A percentile compares a stretch with the other conserved stretches of the same genome.
Conservation (phyloP, 2,329 filamentous ascomycete genomes). For the Trichophyton benhamiae region DNA sequence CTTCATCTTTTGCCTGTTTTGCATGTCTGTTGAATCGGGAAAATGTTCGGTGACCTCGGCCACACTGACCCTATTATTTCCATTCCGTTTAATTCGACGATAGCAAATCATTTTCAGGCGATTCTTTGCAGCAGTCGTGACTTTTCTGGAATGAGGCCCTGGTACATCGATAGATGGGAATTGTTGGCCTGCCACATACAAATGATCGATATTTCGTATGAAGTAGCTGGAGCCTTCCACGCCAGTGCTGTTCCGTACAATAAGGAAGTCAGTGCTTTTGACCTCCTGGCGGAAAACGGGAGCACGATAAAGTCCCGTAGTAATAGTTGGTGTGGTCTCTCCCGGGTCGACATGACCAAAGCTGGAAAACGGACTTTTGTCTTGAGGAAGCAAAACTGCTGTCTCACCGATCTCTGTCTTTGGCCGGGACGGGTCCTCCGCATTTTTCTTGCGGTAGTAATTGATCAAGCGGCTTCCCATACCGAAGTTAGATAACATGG, state of each 20-base stretch:
- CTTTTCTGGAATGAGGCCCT: conserved; percentile 83
- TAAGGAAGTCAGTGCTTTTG: conserved; percentile 70
- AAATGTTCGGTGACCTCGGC: conserved; percentile 86
- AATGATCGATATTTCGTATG: conserved; percentile 76
- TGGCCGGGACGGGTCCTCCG: conserved; percentile 60
- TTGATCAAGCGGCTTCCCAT: conserved; percentile 96
- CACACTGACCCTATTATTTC: conserved; percentile 56
- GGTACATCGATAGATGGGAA: conserved; percentile 88
- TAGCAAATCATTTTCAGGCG: conserved; percentile 93
- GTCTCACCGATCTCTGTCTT: conserved; percentile 81
- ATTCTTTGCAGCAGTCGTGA: conserved; percentile 94
- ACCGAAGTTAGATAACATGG: conserved; percentile 86
- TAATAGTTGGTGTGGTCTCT: conserved; percentile 77
- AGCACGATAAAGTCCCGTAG: conserved; percentile 90
- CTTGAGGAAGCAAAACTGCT: conserved; percentile 75
- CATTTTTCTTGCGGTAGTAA: conserved; percentile 80
- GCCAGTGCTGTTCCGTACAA: conserved; percentile 70
- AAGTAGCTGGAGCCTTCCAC: conserved; percentile 67
- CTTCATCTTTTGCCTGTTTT: conserved; percentile 92
- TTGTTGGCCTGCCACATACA: conserved; percentile 84
- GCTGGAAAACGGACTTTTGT: conserved; percentile 88
- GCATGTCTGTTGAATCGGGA: conserved; percentile 82
- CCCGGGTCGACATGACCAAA: conserved; percentile 89
- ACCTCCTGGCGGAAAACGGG: conserved; percentile 81
- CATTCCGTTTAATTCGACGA: conserved; percentile 68